Conservation (phyloP, 306 rosid genomes). For the Parietaria judaica region DNA sequence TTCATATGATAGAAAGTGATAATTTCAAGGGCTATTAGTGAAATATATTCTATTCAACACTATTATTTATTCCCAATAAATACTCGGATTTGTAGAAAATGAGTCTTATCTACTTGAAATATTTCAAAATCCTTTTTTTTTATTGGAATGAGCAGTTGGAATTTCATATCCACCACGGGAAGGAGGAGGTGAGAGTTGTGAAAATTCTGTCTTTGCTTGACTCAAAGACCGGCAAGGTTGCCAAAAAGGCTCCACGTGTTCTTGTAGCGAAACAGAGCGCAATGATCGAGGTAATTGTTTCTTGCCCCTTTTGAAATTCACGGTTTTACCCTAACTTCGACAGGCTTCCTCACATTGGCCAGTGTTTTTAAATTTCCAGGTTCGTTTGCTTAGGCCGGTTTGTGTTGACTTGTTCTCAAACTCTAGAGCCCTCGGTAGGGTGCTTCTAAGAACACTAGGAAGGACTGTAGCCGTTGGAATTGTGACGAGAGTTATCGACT, state of each 20-base stretch:
- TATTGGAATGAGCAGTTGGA: slow-evolving; percentile 55
- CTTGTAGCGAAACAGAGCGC: slow-evolving; percentile 85
- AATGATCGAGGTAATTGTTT: slow-evolving; percentile 58
- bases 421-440: slow-evolving; percentile 78
- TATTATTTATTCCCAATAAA: too few relatives aligned
- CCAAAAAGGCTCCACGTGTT: slow-evolving; percentile 78
- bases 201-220: slow-evolving; percentile 63
- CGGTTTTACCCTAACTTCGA: background rate
- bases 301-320: background rate
- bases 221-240: slow-evolving; percentile 78
- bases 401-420: slow-evolving; percentile 68
- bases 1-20: too few relatives aligned
- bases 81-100: background rate
- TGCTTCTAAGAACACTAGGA: slow-evolving; percentile 68
- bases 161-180: slow-evolving; percentile 79
- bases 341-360: background rate
- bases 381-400: slow-evolving; percentile 53
- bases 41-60: too few relatives aligned
- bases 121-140: slow-evolving; percentile 5
- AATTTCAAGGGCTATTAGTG: too few relatives aligned
- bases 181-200: slow-evolving; percentile 75
- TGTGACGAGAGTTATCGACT: slow-evolving; percentile 59
- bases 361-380: slow-evolving; percentile 41
- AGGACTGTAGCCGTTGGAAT: slow-evolving; percentile 80
- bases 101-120: slow-evolving; percentile 1